phyloP scores from a whole-genome alignment of 108 stramenopile species.

The Parietichytrium sp. region DNA sequence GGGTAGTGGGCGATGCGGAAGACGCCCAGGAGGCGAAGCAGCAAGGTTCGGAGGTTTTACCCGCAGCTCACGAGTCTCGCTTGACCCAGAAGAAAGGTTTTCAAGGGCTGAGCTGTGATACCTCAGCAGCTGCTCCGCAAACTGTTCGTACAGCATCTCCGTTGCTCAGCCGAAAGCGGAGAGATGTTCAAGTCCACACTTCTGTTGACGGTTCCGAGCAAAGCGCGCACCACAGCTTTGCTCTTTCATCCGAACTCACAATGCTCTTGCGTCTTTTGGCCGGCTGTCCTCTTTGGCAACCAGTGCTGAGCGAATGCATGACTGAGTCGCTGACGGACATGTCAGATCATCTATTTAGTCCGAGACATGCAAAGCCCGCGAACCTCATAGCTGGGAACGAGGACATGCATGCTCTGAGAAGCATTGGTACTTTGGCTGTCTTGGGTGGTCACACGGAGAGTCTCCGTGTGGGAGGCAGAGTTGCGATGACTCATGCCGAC shows the following conservation, averaged over 20 bases:
- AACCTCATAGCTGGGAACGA: neutral
- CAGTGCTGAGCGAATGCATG: conserved; percentile 11
- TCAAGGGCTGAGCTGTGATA: no score
- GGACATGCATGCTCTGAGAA: conserved; percentile 19
- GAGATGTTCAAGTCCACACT: neutral
- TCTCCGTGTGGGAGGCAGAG: conserved; percentile 24
- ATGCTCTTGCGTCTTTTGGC: conserved; percentile 3
- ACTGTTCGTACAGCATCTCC: no score
- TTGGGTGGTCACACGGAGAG: conserved; percentile 21
- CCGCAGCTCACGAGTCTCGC: no score
- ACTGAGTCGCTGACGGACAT: conserved; percentile 1
- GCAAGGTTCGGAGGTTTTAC: no score
- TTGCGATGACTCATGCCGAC: conserved; percentile 37
- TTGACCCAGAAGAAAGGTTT: no score
- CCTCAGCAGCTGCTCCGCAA: no score
- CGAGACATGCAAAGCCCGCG: neutral
- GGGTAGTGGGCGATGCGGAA: neutral
- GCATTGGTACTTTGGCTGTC: conserved; percentile 8
- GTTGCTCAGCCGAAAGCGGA: neutral
- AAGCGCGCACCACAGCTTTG: conserved; percentile 29
- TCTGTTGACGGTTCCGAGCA: neutral
- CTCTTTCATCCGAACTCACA: conserved; percentile 5
- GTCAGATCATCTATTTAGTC: neutral
- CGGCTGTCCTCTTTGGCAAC: neutral
- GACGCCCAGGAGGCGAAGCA: neutral